These are phyloP conservation scores for Lodderomyces margitis DNA, from an alignment of 1,139 yeast genomes.

Conservation along the genomic window DNA sequence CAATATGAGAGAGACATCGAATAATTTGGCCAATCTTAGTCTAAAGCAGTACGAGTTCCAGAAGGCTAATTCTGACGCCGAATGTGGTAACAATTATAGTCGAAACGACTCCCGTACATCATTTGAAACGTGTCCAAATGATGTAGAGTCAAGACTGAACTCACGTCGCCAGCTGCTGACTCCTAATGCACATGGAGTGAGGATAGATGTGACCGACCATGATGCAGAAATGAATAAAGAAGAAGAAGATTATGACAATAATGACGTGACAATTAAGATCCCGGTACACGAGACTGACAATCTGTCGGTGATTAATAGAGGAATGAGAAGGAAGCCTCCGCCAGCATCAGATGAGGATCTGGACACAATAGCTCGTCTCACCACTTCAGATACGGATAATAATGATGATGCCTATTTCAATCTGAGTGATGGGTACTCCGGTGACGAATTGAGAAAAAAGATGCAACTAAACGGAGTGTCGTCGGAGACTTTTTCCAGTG, in stretches of 20 bases:
- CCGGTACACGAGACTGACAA: conserved; percentile 4
- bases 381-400: neutral
- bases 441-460: conserved; percentile 6
- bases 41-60: conserved; percentile 8
- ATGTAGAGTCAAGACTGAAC: neutral
- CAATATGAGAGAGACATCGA: conserved; percentile 11
- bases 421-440: conserved; percentile 1
- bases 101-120: conserved; percentile 16
- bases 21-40: conserved; percentile 8
- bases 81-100: neutral
- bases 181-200: conserved; percentile 9
- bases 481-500: conserved; percentile 15
- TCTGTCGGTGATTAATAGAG: conserved; percentile 6
- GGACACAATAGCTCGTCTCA: neutral
- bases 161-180: neutral
- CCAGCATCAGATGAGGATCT: conserved; percentile 15
- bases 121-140: conserved; percentile 12
- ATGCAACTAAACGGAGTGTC: conserved; percentile 11
- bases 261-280: conserved; percentile 1
- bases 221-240: conserved; percentile 8
- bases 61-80: conserved; percentile 12
- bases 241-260: neutral
- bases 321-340: conserved; percentile 29
- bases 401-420: neutral
- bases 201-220: conserved; percentile 13